Evolutionary conservation across 2,329 filamentous ascomycete genomes (phyloP), one percentile per base, ranked within the genome.

Genomic region (Talaromyces sp.): DNA sequence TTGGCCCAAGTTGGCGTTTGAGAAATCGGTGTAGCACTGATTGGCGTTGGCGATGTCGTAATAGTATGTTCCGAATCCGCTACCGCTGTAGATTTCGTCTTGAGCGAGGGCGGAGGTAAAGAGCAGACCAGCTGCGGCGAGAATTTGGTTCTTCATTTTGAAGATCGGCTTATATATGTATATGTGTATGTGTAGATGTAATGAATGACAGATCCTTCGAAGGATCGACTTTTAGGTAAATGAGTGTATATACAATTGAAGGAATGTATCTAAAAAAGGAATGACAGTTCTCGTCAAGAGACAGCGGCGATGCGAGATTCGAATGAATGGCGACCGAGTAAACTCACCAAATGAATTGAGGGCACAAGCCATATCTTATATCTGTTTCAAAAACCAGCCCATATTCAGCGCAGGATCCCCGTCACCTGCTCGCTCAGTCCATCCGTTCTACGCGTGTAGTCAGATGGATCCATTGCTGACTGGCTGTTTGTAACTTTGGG

Each of bases 61-160:
- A 33, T 65, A 65, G 35, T 65, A 65, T n/a, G 63, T 65, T 33
- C 63, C 63, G 19, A 65, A 65, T 19, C 63, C 63, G n/a, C 25
- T 37, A 54, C 63, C 63, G 37, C 63, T 65, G 35, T 49, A 50
- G 19, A 65, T 58, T 22, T 50, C 41, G 41, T 56, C 27, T 31
- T 49, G 41, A 15, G 49, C 63, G n/a, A 37, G 35, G 15, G 41
- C 58, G 5, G 49, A 45, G 41, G 50, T 33, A 7, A 65, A 52
- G 56, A 65, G 50, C 31, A 61, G 58, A 50, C 58, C 58, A 39
- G 63, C 63, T 49, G 58, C 58, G 17, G 61, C 47, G 27, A 62
- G 17, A n/a, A 65, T 65, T 65, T 65, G 45, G 41, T 41, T 56
- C 58, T 62, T 65, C 63, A 65, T 65, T 61, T 41, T 9, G 5